Evolutionary conservation across 2,329 filamentous ascomycete genomes (phyloP).

Genomic region (Exophiala viscosa): DNA sequence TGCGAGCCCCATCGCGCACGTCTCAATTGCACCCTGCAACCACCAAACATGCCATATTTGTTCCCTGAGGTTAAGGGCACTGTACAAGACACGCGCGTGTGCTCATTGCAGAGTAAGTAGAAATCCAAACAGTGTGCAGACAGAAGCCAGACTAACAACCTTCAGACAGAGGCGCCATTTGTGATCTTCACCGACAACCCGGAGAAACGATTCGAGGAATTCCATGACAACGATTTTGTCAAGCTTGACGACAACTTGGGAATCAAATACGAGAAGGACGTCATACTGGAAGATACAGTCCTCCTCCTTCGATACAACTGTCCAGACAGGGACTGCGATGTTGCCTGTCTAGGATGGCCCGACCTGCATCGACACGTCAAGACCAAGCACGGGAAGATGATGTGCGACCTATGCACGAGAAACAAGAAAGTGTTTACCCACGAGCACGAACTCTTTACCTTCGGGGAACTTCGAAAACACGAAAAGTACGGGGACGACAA

Average conservation of each 20-base stretch:
- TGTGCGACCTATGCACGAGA: conserved; percentile 74
- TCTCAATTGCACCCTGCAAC: conserved; percentile 88
- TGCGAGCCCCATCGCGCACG: conserved; percentile 81
- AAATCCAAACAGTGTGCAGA: not conserved
- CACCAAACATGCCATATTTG: conserved; percentile 97
- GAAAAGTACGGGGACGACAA: conserved; percentile 88
- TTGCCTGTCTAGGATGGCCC: conserved; percentile 77
- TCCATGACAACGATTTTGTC: conserved; percentile 66
- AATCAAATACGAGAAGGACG: conserved; percentile 82
- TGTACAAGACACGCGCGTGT: conserved; percentile 96
- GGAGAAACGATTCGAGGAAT: conserved; percentile 82
- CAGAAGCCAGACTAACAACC: conserved; percentile 2
- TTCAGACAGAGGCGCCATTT: conserved; percentile 50
- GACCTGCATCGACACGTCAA: conserved; percentile 79
- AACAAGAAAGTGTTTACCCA: conserved; percentile 99
- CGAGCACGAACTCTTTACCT: conserved; percentile 88
- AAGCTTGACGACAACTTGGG: conserved; percentile 80
- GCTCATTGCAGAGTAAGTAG: conserved; percentile 81
- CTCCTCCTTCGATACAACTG: conserved; percentile 91
- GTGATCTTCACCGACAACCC: conserved; percentile 90
- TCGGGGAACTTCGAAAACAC: conserved; percentile 75
- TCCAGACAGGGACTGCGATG: conserved; percentile 77
- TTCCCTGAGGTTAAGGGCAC: conserved; percentile 78
- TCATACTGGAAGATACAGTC: conserved; percentile 87
- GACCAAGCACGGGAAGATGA: conserved; percentile 71